These are phyloP conservation scores for Trichosporon coremiiforme DNA, from an alignment of 1,284 basidiomycete genomes.

Conservation along the genomic window DNA sequence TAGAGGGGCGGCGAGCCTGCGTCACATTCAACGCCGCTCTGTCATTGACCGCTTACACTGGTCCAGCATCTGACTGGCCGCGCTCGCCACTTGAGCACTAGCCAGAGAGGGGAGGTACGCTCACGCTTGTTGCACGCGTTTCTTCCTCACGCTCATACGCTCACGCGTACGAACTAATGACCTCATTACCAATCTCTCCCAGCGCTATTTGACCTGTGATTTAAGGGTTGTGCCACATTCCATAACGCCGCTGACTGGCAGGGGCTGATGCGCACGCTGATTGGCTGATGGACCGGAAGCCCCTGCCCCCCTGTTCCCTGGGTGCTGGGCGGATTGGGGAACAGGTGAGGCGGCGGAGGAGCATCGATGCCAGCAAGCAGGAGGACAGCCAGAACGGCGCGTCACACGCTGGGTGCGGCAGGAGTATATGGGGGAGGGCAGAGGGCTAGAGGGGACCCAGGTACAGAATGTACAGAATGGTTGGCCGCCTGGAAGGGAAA, in stretches of 20 bases:
- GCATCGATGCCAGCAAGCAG: too few relatives aligned
- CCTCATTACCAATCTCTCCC: neutral
- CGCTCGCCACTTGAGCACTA: too few relatives aligned
- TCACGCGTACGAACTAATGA: neutral
- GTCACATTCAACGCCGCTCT: neutral
- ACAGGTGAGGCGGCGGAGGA: neutral
- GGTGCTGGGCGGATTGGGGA: slow-evolving; percentile 1
- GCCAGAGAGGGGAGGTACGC: too few relatives aligned
- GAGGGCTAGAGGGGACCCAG: neutral
- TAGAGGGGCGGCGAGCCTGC: neutral
- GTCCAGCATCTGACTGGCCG: too few relatives aligned
- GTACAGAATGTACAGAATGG: neutral
- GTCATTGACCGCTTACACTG: too few relatives aligned
- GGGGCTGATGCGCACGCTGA: neutral
- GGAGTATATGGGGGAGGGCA: neutral
- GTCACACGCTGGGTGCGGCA: neutral
- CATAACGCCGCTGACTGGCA: neutral
- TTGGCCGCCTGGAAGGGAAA: neutral
- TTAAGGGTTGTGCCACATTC: neutral
- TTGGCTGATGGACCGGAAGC: neutral
- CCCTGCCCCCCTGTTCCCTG: neutral
- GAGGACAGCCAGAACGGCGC: neutral
- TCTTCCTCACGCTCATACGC: too few relatives aligned
- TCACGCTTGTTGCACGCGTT: too few relatives aligned
- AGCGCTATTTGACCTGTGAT: neutral